Percentiles rank a stretch among this genome's conserved stretches.
phyloP scores from a whole-genome alignment of 169 alveolate genomes.

The Eimeria praecox region DNA sequence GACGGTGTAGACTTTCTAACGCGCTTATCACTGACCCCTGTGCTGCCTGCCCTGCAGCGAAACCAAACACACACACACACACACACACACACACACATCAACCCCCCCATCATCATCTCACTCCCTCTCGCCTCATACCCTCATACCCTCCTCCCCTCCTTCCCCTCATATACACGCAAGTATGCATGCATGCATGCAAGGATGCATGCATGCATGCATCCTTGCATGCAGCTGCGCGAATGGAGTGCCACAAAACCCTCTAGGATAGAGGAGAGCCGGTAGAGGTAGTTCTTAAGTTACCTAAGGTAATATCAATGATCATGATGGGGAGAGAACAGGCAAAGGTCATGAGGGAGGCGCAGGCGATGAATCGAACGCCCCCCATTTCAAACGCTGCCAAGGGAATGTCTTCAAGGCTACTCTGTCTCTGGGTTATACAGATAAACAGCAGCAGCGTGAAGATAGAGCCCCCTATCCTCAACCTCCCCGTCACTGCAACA shows the following conservation, averaged over 20 bases:
- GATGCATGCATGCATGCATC: too few relatives aligned
- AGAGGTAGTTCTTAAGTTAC: too few relatives aligned
- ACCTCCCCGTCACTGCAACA: constrained; percentile 54
- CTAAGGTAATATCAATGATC: constrained; percentile 34
- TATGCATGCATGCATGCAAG: not conserved
- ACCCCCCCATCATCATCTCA: too few relatives aligned
- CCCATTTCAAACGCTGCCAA: constrained; percentile 38
- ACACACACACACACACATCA: too few relatives aligned
- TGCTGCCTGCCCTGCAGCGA: constrained; percentile 13
- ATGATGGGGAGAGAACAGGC: constrained; percentile 31
- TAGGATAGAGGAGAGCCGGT: too few relatives aligned
- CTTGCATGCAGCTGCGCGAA: too few relatives aligned
- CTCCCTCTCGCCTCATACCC: too few relatives aligned
- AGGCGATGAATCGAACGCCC: constrained; percentile 10
- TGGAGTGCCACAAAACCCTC: too few relatives aligned
- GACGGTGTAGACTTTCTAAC: not conserved
- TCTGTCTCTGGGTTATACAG: constrained; percentile 42
- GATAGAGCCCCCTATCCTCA: constrained; percentile 34
- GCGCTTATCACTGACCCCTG: constrained; percentile 28
- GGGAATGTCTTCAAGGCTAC: constrained; percentile 49
- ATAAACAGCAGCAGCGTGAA: constrained; percentile 20
- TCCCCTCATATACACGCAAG: too few relatives aligned
- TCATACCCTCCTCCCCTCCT: too few relatives aligned
- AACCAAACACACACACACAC: not conserved
- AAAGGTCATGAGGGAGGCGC: not conserved